phyloP scores from a whole-genome alignment of 2,329 filamentous ascomycete species.

The Calonectria pseudoreteaudii region DNA sequence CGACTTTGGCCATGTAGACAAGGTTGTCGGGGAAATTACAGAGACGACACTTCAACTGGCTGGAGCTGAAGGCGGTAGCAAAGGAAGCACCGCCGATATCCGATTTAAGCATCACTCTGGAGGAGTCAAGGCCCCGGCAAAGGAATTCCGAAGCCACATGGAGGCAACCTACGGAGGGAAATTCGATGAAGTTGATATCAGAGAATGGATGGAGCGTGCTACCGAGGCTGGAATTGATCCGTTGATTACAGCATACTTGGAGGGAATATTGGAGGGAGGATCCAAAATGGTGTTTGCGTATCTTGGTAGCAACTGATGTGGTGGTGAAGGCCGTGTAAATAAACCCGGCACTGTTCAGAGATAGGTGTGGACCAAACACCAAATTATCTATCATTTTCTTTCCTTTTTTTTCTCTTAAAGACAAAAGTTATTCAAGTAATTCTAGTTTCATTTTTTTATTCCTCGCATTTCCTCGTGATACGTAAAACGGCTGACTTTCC shows the following conservation, averaged over 20 bases:
- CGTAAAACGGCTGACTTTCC: background rate
- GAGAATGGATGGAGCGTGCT: slow-evolving; percentile 24
- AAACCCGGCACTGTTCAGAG: background rate
- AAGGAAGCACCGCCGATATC: background rate
- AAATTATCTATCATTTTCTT: background rate
- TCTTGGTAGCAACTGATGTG: slow-evolving; percentile 12
- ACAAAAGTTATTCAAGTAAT: background rate
- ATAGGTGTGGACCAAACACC: background rate
- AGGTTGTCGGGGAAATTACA: slow-evolving; percentile 20
- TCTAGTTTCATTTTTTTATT: background rate
- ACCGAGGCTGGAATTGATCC: slow-evolving; percentile 27
- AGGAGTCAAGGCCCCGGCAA: slow-evolving; percentile 23
- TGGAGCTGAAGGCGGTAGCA: background rate
- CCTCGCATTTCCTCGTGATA: background rate
- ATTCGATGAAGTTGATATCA: slow-evolving; percentile 25
- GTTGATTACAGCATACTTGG: slow-evolving; percentile 31
- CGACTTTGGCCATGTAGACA: slow-evolving; percentile 20
- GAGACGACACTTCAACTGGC: slow-evolving; percentile 11
- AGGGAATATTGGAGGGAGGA: slow-evolving; percentile 25
- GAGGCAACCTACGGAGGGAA: slow-evolving; percentile 19
- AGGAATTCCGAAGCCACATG: slow-evolving; percentile 27
- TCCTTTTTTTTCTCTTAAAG: background rate
- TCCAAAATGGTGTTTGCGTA: slow-evolving; percentile 28
- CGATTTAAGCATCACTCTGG: slow-evolving; percentile 27
- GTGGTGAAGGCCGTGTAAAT: background rate